Percentiles rank a stretch among this genome's conserved stretches.
These are phyloP conservation scores for Theobroma cacao DNA, from an alignment of 345 rosid species.

Conservation along the genomic window DNA sequence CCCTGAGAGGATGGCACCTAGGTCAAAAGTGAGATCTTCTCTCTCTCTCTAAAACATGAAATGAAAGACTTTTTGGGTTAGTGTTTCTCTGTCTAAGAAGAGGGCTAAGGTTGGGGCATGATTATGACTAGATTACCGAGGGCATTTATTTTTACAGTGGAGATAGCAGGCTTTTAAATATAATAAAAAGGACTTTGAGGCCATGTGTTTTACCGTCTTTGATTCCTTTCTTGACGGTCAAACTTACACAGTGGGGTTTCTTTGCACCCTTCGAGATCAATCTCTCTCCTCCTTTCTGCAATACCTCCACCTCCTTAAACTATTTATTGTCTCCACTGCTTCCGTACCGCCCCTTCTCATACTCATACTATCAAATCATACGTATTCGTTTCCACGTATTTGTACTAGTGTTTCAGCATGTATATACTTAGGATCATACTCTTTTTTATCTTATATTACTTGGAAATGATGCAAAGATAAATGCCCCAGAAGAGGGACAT, in stretches of 20 bases:
- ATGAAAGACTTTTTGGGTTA: neutral
- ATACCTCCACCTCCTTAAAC: neutral
- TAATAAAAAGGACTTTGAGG: conserved; percentile 19
- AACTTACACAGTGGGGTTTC: conserved; percentile 28
- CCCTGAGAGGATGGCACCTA: conserved; percentile 12
- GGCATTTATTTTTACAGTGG: conserved; percentile 32
- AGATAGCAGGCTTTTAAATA: conserved; percentile 21
- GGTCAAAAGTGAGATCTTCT: conserved; percentile 29
- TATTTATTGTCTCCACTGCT: conserved; percentile 1
- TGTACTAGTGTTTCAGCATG: neutral
- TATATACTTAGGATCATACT: too few relatives aligned
- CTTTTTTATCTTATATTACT: too few relatives aligned
- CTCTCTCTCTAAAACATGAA: neutral
- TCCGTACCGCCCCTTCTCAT: neutral
- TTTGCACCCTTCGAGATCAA: conserved; percentile 37
- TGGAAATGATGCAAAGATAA: too few relatives aligned
- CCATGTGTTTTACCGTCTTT: conserved; percentile 49
- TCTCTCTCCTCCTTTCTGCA: conserved; percentile 24
- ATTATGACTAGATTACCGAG: conserved; percentile 43
- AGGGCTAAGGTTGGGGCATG: conserved; percentile 25
- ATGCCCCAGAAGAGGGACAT: neutral
- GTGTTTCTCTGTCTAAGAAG: conserved; percentile 15
- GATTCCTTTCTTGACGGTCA: conserved; percentile 58
- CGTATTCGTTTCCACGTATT: neutral
- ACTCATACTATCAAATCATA: neutral